Base-by-base conservation (phyloP, 306 rosid genomes). In the Corylus heterophylla region DNA sequence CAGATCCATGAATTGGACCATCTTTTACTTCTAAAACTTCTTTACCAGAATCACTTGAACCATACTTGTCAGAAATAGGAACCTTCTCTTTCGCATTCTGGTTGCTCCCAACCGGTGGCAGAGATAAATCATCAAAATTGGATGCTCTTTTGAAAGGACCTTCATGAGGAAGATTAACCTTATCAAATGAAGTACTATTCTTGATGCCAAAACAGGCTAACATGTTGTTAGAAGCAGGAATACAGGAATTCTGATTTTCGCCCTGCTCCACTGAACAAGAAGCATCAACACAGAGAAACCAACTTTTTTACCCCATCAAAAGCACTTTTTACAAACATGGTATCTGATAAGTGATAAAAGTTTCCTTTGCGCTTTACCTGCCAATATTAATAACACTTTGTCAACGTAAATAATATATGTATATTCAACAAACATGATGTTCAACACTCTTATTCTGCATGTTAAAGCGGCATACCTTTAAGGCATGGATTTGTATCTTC, bases 251-350 rank as follows among this genome's bases (percentile, higher is more conserved):
- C 48, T 64, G 73, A 55, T 76, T 49, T 74, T 73, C 74, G 44
- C 69, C 73, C 22, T 37, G 50, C 45, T 74, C 82, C 12, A 69
- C 78, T 4, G 79, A 49, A 42, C 37, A 4, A 39, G 82, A 78
- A 61, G 74, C 86, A 74, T 88, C 92, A 44, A 79, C 86, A 58
- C 50, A 54, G 7, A 88, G 82, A 82, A 86, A 84, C 87, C 88
- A 83, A 31, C 68, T 56, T 44, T 5, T 50, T 42, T 44, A 54
- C 61, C 71, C 76, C 82, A 45, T 51, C 55, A 76, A 78, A 82
- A 44, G 83, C 86, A 20, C 68, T 55, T 79, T 61, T 83, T 56
- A 88, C 82, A 52, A 12, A 6, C 83, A 88, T 76, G 64, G 82
- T 81, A 63, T 86, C 88, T 8, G 88, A 77, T 54, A 88, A 75